Percentiles rank a stretch among this genome's conserved stretches.
These are phyloP conservation scores for Phalaenopsis hybrid DNA, from an alignment of 116 monocot species.

Conservation along the genomic window DNA sequence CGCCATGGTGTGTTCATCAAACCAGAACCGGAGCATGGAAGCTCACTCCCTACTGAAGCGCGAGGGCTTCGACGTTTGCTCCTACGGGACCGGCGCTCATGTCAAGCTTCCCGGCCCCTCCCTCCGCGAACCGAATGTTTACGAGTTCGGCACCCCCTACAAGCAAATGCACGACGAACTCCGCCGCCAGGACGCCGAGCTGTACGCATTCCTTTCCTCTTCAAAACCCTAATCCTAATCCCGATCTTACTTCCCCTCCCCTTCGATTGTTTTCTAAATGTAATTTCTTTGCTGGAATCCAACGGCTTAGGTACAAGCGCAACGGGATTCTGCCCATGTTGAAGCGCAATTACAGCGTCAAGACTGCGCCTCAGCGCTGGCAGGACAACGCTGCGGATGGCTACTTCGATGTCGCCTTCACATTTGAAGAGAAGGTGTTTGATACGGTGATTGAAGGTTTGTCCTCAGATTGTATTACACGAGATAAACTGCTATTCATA, in stretches of 20 bases:
- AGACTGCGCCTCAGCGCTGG: slow-evolving; percentile 88
- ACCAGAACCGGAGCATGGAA: slow-evolving; percentile 99
- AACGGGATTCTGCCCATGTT: slow-evolving; percentile 92
- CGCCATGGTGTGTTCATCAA: slow-evolving; percentile 98
- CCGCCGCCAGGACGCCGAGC: slow-evolving; percentile 70
- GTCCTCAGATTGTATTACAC: neutral
- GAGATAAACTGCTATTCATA: neutral
- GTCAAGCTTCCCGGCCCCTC: slow-evolving; percentile 96
- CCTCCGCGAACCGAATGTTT: slow-evolving; percentile 81
- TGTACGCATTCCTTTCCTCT: slow-evolving; percentile 26
- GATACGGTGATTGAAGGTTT: slow-evolving; percentile 77
- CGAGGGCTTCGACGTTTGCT: slow-evolving; percentile 71
- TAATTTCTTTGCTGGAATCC: neutral
- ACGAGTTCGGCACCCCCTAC: slow-evolving; percentile 94
- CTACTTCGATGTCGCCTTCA: slow-evolving; percentile 63
- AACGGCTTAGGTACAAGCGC: slow-evolving; percentile 55
- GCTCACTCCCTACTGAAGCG: slow-evolving; percentile 74
- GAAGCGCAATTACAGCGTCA: slow-evolving; percentile 65
- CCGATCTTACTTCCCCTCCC: neutral
- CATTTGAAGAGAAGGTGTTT: slow-evolving; percentile 92
- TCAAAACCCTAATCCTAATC: neutral
- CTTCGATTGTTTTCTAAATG: neutral
- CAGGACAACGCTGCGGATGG: slow-evolving; percentile 84
- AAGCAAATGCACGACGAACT: slow-evolving; percentile 80
- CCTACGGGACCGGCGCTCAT: slow-evolving; percentile 87